Conservation (phyloP, 2,329 filamentous ascomycete species). For the Lachnellula willkommii region DNA sequence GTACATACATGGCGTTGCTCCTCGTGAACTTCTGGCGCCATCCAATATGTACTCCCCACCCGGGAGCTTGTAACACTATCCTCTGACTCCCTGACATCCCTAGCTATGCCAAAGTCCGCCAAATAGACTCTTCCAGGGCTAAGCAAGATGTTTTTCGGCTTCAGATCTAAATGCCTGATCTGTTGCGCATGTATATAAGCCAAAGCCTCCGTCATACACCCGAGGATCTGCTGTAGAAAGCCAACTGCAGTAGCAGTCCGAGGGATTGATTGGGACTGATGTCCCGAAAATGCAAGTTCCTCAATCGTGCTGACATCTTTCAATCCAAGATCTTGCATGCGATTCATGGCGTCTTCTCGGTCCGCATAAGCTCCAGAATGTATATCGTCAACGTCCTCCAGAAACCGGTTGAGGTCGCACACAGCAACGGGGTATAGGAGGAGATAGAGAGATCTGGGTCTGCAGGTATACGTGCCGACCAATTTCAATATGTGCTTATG, state of each 20-base stretch:
- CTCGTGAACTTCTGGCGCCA: slow-evolving; percentile 39
- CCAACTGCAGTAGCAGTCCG: slow-evolving; percentile 32
- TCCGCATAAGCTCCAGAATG: slow-evolving; percentile 37
- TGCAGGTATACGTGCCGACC: slow-evolving; percentile 42
- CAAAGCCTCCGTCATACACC: slow-evolving; percentile 36
- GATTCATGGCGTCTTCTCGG: slow-evolving; percentile 34
- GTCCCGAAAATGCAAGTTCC: slow-evolving; percentile 7
- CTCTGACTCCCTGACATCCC: slow-evolving; percentile 41
- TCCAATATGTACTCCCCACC: slow-evolving; percentile 39
- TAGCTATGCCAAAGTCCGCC: slow-evolving; percentile 46
- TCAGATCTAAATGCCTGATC: slow-evolving; percentile 44
- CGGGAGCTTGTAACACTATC: slow-evolving; percentile 40
- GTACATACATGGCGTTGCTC: slow-evolving; percentile 30
- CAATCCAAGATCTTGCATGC: slow-evolving; percentile 37
- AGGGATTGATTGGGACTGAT: slow-evolving; percentile 9
- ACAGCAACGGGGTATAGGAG: slow-evolving; percentile 45
- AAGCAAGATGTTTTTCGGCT: slow-evolving; percentile 44
- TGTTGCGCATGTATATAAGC: slow-evolving; percentile 28
- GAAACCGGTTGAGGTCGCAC: slow-evolving; percentile 40
- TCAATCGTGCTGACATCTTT: slow-evolving; percentile 30
- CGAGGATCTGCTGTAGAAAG: slow-evolving; percentile 40
- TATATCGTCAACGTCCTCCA: slow-evolving; percentile 40
- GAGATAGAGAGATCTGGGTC: slow-evolving; percentile 38
- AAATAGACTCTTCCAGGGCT: slow-evolving; percentile 42
- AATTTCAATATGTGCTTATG: slow-evolving; percentile 45